phyloP scores from a whole-genome alignment of 108 stramenopile species.

The Epithemia pelagica region DNA sequence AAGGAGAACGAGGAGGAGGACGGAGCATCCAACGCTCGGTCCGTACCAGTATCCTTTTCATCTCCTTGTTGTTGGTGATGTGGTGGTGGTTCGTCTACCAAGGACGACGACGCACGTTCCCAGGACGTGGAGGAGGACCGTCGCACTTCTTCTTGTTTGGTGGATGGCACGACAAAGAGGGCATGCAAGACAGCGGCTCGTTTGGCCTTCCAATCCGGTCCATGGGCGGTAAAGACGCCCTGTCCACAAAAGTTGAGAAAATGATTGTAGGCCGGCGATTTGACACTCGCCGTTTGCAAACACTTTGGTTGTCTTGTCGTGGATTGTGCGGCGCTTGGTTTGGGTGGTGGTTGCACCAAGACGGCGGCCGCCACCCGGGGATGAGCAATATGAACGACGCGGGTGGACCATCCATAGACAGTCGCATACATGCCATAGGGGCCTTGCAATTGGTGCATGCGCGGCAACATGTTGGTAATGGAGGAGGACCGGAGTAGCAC shows the following conservation, averaged over 20 bases:
- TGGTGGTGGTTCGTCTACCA: too few species aligned
- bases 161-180: slow-evolving; percentile 25
- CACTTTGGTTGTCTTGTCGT: slow-evolving; percentile 10
- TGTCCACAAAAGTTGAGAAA: slow-evolving; percentile 87
- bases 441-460: slow-evolving; percentile 80
- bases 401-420: slow-evolving; percentile 75
- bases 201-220: slow-evolving; percentile 86
- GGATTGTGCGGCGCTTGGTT: not conserved
- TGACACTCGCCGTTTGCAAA: slow-evolving; percentile 19
- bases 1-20: not conserved
- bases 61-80: too few species aligned
- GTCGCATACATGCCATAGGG: slow-evolving; percentile 93
- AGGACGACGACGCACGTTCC: too few species aligned
- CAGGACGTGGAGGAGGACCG: not conserved
- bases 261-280: slow-evolving; percentile 87
- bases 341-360: slow-evolving; percentile 9
- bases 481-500: slow-evolving; percentile 49
- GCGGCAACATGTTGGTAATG: slow-evolving; percentile 78
- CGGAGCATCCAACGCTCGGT: not conserved
- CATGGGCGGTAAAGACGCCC: slow-evolving; percentile 89
- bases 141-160: not conserved
- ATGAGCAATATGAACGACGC: slow-evolving; percentile 87
- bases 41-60: not conserved
- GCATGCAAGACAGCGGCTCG: slow-evolving; percentile 79
- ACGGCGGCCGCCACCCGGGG: slow-evolving; percentile 72